Base-by-base conservation (phyloP, 2,329 filamentous ascomycete genomes). In the Arthrobotrys conoides region DNA sequence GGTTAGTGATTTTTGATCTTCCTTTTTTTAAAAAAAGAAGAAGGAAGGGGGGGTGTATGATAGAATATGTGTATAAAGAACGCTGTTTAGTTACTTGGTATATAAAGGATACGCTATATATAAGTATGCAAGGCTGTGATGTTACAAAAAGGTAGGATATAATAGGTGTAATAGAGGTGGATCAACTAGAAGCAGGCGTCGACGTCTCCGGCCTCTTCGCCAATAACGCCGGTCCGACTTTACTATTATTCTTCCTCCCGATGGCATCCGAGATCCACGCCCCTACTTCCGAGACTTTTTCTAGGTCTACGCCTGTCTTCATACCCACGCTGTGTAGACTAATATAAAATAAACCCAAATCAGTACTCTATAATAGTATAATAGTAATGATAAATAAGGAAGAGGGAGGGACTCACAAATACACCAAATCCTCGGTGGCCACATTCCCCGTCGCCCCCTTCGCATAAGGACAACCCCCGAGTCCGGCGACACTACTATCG, bases 401-500 rank as follows among this genome's bases (percentile, higher is more conserved):
- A 8, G 16, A 53, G 36, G 44, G 10, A n/a, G 16, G 18, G 18
- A 80, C 80, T 71, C 66, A 81, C 73, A 92, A 91, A 83, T 95
- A 93, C 0, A 96, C 91, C 84, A 96, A 85, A 83, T 96, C 92
- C 85, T 97, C 93, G 0, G 93, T 94, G 0, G 92, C 90, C 12
- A 95, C 92, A 83, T 96, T 97, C 0, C 93, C 93, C 48, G 93
- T 96, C 0, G 93, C 93, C 0, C 93, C 93, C 0, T 93, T 93
- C 80, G 91, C 92, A 83, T 93, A 97, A 0, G 93, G 93, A 83
- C 93, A 96, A 0, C 93, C 93, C 0, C 93, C 93, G 0, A 97
- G 86, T 0, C 93, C 93, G 1, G 89, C 92, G 0, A 96, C 92
- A 67, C 91, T 92, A 80, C 89, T 89, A 83, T 97, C 93, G 83